Evolutionary conservation across 371 early-diverging fungal genomes (phyloP).

Genomic region (Mucor plumbeus): DNA sequence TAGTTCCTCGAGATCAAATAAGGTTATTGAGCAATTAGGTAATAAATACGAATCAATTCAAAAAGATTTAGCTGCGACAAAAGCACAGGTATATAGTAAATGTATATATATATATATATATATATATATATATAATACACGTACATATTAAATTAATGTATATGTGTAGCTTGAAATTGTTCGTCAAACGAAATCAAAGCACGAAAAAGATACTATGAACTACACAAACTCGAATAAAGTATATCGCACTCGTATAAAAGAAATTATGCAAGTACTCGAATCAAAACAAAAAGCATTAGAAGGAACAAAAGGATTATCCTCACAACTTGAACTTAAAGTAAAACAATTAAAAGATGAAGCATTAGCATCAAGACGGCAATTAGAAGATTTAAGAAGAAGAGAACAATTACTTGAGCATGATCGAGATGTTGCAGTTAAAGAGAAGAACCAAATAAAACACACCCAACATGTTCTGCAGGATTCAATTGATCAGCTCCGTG

Average conservation of each 20-base stretch:
- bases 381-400: slow-evolving; percentile 45
- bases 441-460: slow-evolving; percentile 41
- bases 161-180: slow-evolving; percentile 33
- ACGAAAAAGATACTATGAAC: slow-evolving; percentile 32
- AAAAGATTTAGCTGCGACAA: slow-evolving; percentile 35
- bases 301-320: slow-evolving; percentile 42
- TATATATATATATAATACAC: no score
- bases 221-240: slow-evolving; percentile 41
- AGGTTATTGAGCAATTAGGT: slow-evolving; percentile 47
- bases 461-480: slow-evolving; percentile 33
- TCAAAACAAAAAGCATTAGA: slow-evolving; percentile 49
- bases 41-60: slow-evolving; percentile 34
- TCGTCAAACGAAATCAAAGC: slow-evolving; percentile 36
- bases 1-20: slow-evolving; percentile 39
- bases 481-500: slow-evolving; percentile 32
- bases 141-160: background rate
- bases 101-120: background rate
- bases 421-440: slow-evolving; percentile 39
- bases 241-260: slow-evolving; percentile 39
- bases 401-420: slow-evolving; percentile 50
- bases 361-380: slow-evolving; percentile 43
- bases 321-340: slow-evolving; percentile 44
- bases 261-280: slow-evolving; percentile 46
- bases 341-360: slow-evolving; percentile 54
- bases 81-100: slow-evolving; percentile 36